Conservation (phyloP, 1,139 yeast genomes). For the Ogataea hybrid region DNA sequence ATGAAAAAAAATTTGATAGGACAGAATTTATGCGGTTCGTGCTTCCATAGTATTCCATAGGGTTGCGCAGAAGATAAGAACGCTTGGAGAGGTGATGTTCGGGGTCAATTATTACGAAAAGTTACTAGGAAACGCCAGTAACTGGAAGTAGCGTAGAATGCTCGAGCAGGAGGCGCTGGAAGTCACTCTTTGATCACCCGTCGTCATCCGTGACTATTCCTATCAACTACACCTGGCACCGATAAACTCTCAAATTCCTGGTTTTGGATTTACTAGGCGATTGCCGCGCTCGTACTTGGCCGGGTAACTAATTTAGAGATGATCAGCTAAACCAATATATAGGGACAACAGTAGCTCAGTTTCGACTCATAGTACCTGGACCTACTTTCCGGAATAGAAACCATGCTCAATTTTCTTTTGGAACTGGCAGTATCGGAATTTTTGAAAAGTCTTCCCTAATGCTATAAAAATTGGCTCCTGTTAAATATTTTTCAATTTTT, state of each 20-base stretch:
- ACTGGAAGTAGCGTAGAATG: no score
- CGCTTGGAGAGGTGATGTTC: no score
- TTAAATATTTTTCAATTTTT: constrained; percentile 1
- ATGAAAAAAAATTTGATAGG: constrained; percentile 6
- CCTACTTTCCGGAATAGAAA: no score
- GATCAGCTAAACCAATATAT: neutral
- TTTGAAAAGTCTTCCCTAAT: no score
- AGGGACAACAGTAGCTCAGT: no score
- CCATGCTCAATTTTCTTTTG: no score
- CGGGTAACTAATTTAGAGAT: constrained; percentile 1
- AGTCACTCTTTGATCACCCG: neutral
- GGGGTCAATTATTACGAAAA: no score
- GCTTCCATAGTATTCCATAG: neutral
- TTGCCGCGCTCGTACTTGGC: constrained; percentile 11
- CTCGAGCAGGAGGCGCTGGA: neutral
- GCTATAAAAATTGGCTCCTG: neutral
- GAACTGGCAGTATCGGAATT: no score
- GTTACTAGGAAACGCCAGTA: no score
- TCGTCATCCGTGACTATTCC: neutral
- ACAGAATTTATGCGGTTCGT: neutral
- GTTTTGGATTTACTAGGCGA: constrained; percentile 9
- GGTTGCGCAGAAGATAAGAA: neutral
- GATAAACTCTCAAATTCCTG: constrained; percentile 1
- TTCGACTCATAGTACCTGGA: no score
- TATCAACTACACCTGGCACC: constrained; percentile 7